These are phyloP conservation scores for Stachybotrys chartarum DNA, from an alignment of 2,329 filamentous ascomycete genomes.

Conservation along the genomic window DNA sequence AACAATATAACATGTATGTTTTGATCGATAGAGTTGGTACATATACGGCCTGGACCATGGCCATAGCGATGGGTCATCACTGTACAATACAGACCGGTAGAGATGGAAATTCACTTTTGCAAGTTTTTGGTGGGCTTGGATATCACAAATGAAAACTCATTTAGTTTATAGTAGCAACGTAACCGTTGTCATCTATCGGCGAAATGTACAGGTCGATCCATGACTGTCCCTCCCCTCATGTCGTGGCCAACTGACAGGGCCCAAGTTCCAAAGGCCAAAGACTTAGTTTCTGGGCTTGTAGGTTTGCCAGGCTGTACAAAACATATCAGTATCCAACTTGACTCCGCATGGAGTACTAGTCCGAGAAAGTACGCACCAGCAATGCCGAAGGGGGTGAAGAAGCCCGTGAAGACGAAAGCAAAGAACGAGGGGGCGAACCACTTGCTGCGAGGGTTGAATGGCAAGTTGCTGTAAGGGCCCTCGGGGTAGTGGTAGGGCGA, in stretches of 20 bases:
- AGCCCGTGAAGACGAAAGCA: constrained; percentile 54
- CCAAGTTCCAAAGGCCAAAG: background rate
- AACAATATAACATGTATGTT: background rate
- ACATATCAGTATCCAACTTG: constrained; percentile 11
- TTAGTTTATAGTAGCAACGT: constrained; percentile 16
- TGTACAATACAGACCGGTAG: background rate
- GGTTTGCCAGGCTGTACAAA: constrained; percentile 38
- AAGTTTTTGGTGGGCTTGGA: too few relatives aligned
- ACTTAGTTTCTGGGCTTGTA: constrained; percentile 30
- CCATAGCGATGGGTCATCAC: constrained; percentile 7
- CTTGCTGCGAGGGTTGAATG: constrained; percentile 91
- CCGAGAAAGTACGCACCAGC: constrained; percentile 41
- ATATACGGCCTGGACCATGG: constrained; percentile 9
- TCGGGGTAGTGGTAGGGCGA: constrained; percentile 98
- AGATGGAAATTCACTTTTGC: background rate
- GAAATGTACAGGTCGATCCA: constrained; percentile 22
- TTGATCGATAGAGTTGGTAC: background rate
- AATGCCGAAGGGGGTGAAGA: constrained; percentile 57
- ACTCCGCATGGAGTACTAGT: background rate
- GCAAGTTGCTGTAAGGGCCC: constrained; percentile 88
- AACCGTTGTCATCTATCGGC: constrained; percentile 23
- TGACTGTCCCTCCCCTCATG: constrained; percentile 11
- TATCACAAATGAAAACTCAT: constrained; percentile 15
- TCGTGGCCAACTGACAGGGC: constrained; percentile 8
- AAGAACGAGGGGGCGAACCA: constrained; percentile 82